These are phyloP conservation scores for Aspergillus sclerotiicarbonarius DNA, from an alignment of 495 filamentous ascomycete species.

Conservation along the genomic window DNA sequence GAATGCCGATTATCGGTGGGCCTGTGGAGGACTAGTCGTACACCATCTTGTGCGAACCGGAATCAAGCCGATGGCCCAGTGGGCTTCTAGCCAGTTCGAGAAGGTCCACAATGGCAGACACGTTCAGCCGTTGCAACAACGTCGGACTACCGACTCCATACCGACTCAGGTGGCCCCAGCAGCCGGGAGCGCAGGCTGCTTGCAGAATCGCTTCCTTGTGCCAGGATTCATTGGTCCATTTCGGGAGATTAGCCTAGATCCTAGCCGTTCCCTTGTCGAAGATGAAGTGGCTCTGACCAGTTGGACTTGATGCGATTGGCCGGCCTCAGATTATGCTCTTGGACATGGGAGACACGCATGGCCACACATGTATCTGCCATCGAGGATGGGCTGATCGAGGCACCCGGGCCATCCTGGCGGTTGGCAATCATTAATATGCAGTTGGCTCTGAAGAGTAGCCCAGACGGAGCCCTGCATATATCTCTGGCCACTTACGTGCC, in stretches of 20 bases:
- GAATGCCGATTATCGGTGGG: neutral
- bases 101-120: neutral
- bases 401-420: neutral
- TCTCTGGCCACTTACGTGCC: neutral
- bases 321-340: neutral
- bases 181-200: neutral
- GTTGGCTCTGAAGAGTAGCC: neutral
- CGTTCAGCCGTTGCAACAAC: neutral
- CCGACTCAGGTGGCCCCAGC: neutral
- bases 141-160: neutral
- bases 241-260: neutral
- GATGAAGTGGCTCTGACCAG: neutral
- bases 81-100: neutral
- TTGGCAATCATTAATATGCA: neutral
- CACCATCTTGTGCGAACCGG: neutral
- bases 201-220: neutral
- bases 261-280: neutral
- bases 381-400: neutral
- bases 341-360: neutral
- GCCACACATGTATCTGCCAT: neutral
- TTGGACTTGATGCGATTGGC: neutral
- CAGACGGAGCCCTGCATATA: neutral
- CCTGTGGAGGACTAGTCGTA: neutral
- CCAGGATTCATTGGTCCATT: neutral
- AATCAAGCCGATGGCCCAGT: neutral